Conservation (phyloP, 225 moss, liverwort and hornwort species). For the Takakia lepidozioides region DNA sequence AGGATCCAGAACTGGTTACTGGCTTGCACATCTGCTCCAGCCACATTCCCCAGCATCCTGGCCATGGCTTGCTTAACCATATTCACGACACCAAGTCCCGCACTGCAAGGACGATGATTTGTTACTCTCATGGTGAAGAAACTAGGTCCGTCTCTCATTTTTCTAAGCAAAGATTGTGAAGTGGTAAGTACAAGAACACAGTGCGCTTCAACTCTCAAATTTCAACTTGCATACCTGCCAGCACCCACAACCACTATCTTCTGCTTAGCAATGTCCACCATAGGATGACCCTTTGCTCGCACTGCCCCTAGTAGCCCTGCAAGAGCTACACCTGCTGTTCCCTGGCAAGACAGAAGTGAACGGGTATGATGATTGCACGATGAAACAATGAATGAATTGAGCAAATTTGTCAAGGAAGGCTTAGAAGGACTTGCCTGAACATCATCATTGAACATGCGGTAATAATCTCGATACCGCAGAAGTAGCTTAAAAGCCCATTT, state of each 20-base stretch:
- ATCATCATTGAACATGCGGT: slow-evolving; percentile 93
- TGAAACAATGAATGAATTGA: too few species aligned
- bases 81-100: slow-evolving; percentile 87
- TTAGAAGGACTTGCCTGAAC: slow-evolving; percentile 50
- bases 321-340: slow-evolving; percentile 93
- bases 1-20: slow-evolving; percentile 89
- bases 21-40: slow-evolving; percentile 43
- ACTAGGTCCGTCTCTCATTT: too few species aligned
- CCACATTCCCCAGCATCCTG: slow-evolving; percentile 54
- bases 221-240: slow-evolving; percentile 45
- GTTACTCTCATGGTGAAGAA: too few species aligned
- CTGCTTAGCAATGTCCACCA: slow-evolving; percentile 77
- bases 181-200: too few species aligned
- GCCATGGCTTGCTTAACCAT: slow-evolving; percentile 84
- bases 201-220: too few species aligned
- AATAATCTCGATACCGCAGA: slow-evolving; percentile 69
- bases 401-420: too few species aligned
- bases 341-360: slow-evolving; percentile 18
- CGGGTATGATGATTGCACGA: neutral
- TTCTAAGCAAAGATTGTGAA: too few species aligned
- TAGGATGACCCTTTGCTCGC: slow-evolving; percentile 86
- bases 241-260: slow-evolving; percentile 92
- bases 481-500: slow-evolving; percentile 98
- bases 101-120: slow-evolving; percentile 35
- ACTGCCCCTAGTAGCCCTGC: slow-evolving; percentile 96